Conservation (phyloP, 202 grass and related monocot genomes). For the Zizania palustris region DNA sequence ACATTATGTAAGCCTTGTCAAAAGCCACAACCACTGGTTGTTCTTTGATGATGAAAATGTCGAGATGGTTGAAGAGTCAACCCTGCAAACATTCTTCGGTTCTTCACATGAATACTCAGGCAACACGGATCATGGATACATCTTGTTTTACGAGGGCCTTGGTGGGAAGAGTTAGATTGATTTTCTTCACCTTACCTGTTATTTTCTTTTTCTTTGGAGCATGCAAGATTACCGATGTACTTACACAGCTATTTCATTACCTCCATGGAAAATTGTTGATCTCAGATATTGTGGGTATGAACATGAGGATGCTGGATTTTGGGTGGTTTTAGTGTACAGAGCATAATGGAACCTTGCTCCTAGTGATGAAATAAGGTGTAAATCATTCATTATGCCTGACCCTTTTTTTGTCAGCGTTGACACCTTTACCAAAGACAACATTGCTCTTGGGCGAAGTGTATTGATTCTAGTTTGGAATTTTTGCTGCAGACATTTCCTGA, state of each 20-base stretch:
- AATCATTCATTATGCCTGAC: conserved; percentile 40
- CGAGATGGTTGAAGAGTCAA: conserved; percentile 92
- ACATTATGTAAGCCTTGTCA: conserved; percentile 92
- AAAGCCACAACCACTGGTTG: conserved; percentile 96
- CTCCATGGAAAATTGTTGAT: conserved; percentile 51
- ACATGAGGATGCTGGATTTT: conserved; percentile 49
- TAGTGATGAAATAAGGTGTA: conserved; percentile 59
- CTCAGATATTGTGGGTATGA: conserved; percentile 54
- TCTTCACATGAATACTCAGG: conserved; percentile 92
- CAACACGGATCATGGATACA: conserved; percentile 97
- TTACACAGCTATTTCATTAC: conserved; percentile 57
- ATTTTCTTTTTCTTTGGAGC: conserved; percentile 44
- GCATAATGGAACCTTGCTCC: conserved; percentile 53
- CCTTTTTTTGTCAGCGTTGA: conserved; percentile 23
- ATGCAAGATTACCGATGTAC: conserved; percentile 58
- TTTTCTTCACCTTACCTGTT: conserved; percentile 29
- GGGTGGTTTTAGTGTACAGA: conserved; percentile 69
- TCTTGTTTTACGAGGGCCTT: conserved; percentile 95
- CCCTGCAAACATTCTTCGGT: conserved; percentile 83
- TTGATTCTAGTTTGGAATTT: conserved; percentile 36
- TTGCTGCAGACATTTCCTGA: conserved; percentile 3
- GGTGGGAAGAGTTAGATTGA: conserved; percentile 58
- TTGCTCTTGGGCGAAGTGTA: conserved; percentile 35
- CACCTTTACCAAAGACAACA: conserved; percentile 33
- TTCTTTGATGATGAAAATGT: conserved; percentile 96